Evolutionary conservation across 1,139 yeast species (phyloP).

Genomic region (Entelexis paramagnoliae): DNA sequence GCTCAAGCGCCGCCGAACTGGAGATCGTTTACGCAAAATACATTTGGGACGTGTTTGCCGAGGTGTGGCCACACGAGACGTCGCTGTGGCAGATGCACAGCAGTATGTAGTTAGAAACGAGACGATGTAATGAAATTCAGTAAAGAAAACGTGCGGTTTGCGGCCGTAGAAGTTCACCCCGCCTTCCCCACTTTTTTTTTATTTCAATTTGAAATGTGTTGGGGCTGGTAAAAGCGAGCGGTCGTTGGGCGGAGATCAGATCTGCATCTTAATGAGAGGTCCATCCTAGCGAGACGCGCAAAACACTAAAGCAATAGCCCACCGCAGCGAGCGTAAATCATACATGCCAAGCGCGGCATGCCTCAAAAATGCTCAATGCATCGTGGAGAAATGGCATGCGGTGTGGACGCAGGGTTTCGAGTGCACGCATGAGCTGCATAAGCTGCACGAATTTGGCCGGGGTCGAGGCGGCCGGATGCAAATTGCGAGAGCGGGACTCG

Average conservation of each 20-base stretch:
- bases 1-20: slow-evolving; percentile 41
- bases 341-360: no score
- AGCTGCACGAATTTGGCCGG: not conserved
- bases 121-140: not conserved
- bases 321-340: no score
- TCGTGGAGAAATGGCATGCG: not conserved
- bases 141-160: not conserved
- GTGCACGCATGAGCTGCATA: not conserved
- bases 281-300: no score
- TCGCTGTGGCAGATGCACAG: slow-evolving; percentile 5
- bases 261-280: no score
- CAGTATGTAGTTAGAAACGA: not conserved
- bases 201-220: no score
- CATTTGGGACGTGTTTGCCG: slow-evolving; percentile 62
- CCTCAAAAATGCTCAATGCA: no score
- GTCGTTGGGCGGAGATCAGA: no score
- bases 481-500: not conserved
- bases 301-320: no score
- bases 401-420: not conserved
- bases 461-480: not conserved
- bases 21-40: slow-evolving; percentile 57
- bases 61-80: slow-evolving; percentile 44
- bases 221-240: no score
- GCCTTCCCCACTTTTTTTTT: no score
- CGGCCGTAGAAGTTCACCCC: no score